phyloP scores from a whole-genome alignment of 148 eudicot species.

The Silene latifolia region DNA sequence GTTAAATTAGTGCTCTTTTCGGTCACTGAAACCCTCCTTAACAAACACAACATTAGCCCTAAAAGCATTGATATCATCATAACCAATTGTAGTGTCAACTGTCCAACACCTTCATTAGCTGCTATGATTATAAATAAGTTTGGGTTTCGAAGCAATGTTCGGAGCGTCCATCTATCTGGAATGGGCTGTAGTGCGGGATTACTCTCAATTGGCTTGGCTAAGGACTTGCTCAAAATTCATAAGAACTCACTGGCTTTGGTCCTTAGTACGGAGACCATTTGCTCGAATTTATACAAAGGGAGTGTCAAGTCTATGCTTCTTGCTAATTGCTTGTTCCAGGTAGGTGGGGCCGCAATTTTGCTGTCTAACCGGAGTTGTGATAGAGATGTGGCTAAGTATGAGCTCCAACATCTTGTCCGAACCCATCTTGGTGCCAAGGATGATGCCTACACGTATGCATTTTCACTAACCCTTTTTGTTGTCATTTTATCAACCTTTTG shows the following conservation, averaged over 20 bases:
- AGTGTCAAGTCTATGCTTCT: conserved; percentile 46
- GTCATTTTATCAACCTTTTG: too few species aligned
- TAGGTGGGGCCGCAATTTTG: conserved; percentile 40
- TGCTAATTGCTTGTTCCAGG: conserved; percentile 43
- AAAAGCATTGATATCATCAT: conserved; percentile 36
- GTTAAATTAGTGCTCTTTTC: conserved; percentile 30
- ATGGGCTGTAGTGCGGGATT: conserved; percentile 53
- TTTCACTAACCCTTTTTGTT: background rate
- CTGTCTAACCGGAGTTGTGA: conserved; percentile 34
- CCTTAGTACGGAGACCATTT: conserved; percentile 39
- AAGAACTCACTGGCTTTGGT: conserved; percentile 36
- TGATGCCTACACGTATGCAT: conserved; percentile 33
- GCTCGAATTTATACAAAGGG: conserved; percentile 31
- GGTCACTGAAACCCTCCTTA: conserved; percentile 25
- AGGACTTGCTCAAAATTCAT: conserved; percentile 42
- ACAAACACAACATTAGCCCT: conserved; percentile 36
- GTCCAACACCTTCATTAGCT: conserved; percentile 43
- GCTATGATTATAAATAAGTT: conserved; percentile 36
- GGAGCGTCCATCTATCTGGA: conserved; percentile 41
- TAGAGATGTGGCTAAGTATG: conserved; percentile 33
- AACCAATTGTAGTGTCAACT: conserved; percentile 40
- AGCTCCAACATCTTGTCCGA: conserved; percentile 37
- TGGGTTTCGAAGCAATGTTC: conserved; percentile 39
- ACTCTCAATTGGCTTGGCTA: conserved; percentile 33
- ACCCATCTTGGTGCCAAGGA: conserved; percentile 47